Base-by-base conservation (phyloP, 805 yeast genomes). In the Yarrowia yakushimensis region DNA sequence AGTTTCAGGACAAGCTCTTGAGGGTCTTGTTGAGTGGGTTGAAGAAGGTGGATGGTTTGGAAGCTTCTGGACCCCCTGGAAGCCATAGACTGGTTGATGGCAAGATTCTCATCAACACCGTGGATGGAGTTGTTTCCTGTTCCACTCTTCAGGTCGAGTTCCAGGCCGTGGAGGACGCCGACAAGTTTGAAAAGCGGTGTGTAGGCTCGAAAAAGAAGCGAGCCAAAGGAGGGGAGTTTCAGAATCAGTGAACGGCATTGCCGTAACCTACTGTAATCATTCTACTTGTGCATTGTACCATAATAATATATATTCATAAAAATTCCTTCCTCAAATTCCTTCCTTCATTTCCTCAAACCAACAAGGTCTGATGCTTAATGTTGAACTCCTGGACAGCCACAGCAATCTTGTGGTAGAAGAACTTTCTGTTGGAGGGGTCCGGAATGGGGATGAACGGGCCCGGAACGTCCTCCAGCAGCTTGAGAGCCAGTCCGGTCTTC, bases 361-460 rank as follows among this genome's bases (percentile, higher is more conserved):
- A 50, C 20, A 71, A 45, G 15, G 72, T 68, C 60, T 71, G 71
- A 48, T 69, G 65, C 63, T 65, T 65, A 23, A 69, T 68, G 62
- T 92, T 93, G 75, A 80, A 91, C 69, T 86, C 89, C 22, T 79
- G 82, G 17, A 90, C 98, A 1, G 97, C 97, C 64, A 86, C 75
- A 3, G 85, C 87, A 68, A 94, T 88, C 69, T 82, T 82, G 66
- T 78, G 81, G 77, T 90, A 91, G 62, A 93, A 74, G 70, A 82
- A 85, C 64, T 78, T 78, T 66, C 92, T 79, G 64, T 86, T 85
- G 10, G 80, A 74, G 20, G 78, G 76, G 61, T 89, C 94, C 0
- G 88, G 84, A 42, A 93, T 79, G 1, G 97, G 96, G 50, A 93
- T 83, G 71, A 93, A 93, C 33, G 86, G 85, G n/a, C 85, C 86